A percentile compares a stretch with the other conserved stretches of the same genome.
These are phyloP conservation scores for Chaetomidium leptoderma DNA, from an alignment of 495 filamentous ascomycete genomes.

Conservation along the genomic window DNA sequence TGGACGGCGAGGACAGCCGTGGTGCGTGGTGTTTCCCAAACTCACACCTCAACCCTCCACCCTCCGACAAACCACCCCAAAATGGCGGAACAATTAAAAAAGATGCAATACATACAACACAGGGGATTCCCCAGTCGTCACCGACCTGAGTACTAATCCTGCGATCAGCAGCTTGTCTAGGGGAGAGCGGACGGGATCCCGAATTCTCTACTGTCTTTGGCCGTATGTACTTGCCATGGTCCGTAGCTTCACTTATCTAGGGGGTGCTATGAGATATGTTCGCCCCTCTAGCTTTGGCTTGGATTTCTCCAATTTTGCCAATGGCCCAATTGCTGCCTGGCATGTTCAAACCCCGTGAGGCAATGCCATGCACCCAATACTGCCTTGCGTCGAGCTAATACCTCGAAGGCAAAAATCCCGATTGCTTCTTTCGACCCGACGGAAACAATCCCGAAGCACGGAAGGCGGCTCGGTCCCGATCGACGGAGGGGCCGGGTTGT, in stretches of 20 bases:
- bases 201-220: slow-evolving; percentile 21
- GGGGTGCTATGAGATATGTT: too few relatives aligned
- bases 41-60: too few relatives aligned
- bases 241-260: too few relatives aligned
- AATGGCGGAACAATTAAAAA: too few relatives aligned
- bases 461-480: slow-evolving; percentile 18
- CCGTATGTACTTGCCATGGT: slow-evolving; percentile 6
- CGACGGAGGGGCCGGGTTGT: not conserved
- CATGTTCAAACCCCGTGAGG: slow-evolving; percentile 1
- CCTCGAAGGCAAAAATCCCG: not conserved
- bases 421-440: not conserved
- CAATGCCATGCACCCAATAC: not conserved
- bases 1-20: slow-evolving; percentile 5
- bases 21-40: too few relatives aligned
- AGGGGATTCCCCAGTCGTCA: too few relatives aligned
- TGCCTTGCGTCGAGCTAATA: not conserved
- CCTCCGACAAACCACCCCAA: too few relatives aligned
- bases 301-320: too few relatives aligned
- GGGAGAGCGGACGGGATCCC: slow-evolving; percentile 51
- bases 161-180: slow-evolving; percentile 32
- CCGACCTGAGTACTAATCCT: not conserved
- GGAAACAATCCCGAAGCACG: not conserved
- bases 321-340: not conserved
- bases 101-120: too few relatives aligned
- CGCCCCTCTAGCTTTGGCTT: too few relatives aligned